Evolutionary conservation across 2,329 filamentous ascomycete genomes (phyloP), one percentile per base, ranked within the genome.

Genomic region (Grosmannia huntii): DNA sequence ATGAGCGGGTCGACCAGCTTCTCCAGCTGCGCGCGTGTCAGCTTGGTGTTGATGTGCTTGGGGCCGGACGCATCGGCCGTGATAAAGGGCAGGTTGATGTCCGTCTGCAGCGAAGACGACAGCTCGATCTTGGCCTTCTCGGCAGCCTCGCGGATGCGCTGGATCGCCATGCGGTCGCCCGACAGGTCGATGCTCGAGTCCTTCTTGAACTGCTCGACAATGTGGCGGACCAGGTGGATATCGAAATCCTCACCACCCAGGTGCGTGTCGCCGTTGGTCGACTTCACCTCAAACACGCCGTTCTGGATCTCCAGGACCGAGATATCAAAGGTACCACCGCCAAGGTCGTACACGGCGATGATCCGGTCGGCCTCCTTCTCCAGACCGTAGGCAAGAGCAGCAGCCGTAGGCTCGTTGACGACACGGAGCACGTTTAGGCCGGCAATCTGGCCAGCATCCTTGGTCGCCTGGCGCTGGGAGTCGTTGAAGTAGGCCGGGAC

Each of bases 51-150:
- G 78, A 97, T 96, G 82, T 97, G 92, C 84, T 96, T 96, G 66
- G 92, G 92, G 68, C 92, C 94, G 60, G 89, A 94, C 62, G 91
- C 83, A 71, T 96, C 91, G 68, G 92, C 92, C 72, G 91, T 96
- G 77, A 89, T 87, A 87, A 99, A 95, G 66, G 89, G 86, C 76
- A 99, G 96, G 78, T 97, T 94, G 67, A 96, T 90, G 67, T 89
- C 88, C 65, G 89, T 89, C 65, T 87, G 90, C 85, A 90, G 91
- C 78, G 95, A 90, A 65, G 89, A 94, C 70, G 89, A 96, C 58
- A 99, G 86, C 67, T 91, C 94, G 71, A 94, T 89, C 88, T 99
- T 99, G 77, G 94, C 94, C 85, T 96, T 96, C 77, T 99, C 94
- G 67, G 94, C 92, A 76, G 97, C 96, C 76, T 97, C 94, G 68